A percentile compares a stretch with the other conserved stretches of the same genome.
These are phyloP conservation scores for Curvularia verruculosa DNA, from an alignment of 2,329 filamentous ascomycete species.

Conservation along the genomic window DNA sequence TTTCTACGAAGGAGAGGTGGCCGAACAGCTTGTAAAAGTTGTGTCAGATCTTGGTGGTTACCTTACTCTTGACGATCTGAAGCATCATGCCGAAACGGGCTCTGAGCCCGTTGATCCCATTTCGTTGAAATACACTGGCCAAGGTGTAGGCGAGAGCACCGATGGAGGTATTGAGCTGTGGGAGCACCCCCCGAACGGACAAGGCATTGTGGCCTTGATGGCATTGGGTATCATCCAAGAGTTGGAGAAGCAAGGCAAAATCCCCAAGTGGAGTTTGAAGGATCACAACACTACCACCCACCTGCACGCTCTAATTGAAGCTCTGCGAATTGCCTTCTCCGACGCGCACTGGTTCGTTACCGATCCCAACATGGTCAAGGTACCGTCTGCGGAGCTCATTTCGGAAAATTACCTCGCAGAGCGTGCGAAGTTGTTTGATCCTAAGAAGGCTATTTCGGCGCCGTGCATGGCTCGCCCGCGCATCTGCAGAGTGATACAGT, in stretches of 20 bases:
- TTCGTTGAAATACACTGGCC: conserved; percentile 76
- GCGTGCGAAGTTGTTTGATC: conserved; percentile 67
- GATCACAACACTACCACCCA: conserved; percentile 80
- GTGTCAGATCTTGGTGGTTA: conserved; percentile 77
- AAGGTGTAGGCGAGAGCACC: conserved; percentile 60
- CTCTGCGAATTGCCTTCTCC: conserved; percentile 85
- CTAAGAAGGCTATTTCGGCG: conserved; percentile 58
- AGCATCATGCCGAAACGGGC: conserved; percentile 73
- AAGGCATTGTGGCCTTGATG: conserved; percentile 94
- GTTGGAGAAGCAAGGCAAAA: conserved; percentile 75
- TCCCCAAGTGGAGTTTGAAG: conserved; percentile 69
- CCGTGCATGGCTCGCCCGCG: conserved; percentile 76
- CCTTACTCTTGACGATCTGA: conserved; percentile 78
- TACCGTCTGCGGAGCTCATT: conserved; percentile 74
- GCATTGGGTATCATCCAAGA: conserved; percentile 89
- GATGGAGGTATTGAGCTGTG: conserved; percentile 76
- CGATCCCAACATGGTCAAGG: conserved; percentile 74
- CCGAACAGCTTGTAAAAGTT: conserved; percentile 79
- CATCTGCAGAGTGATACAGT: conserved; percentile 89
- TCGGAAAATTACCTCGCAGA: conserved; percentile 75
- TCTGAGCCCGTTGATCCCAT: conserved; percentile 86
- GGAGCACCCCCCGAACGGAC: conserved; percentile 97
- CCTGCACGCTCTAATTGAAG: conserved; percentile 86
- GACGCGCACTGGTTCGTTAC: conserved; percentile 91
- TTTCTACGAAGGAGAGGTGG: conserved; percentile 87